These are phyloP conservation scores for Kalanchoe fedtschenkoi DNA, from an alignment of 164 flowering plant species.

Conservation along the genomic window DNA sequence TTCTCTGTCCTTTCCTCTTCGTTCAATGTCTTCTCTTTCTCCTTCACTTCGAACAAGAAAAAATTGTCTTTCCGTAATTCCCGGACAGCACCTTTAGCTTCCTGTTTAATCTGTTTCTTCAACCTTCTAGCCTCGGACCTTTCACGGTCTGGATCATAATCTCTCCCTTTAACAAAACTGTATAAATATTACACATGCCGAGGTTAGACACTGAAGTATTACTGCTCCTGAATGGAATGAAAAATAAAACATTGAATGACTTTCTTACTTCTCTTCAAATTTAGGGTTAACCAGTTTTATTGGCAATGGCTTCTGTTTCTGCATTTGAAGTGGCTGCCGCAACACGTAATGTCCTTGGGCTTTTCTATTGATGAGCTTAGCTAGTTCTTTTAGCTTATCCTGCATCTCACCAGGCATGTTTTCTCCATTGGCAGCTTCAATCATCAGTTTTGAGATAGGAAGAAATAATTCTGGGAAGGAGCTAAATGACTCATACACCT, in stretches of 20 bases:
- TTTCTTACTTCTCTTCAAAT: constrained; percentile 76
- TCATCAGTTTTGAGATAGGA: constrained; percentile 45
- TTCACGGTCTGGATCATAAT: constrained; percentile 92
- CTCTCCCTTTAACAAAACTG: constrained; percentile 98
- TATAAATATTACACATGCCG: constrained; percentile 10
- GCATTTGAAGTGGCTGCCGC: constrained; percentile 80
- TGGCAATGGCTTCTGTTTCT: constrained; percentile 68
- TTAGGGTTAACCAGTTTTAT: constrained; percentile 62
- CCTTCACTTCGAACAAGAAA: constrained; percentile 59
- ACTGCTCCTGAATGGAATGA: background rate
- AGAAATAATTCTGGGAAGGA: constrained; percentile 82
- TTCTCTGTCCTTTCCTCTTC: constrained; percentile 70
- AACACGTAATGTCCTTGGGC: constrained; percentile 33
- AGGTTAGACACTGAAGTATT: background rate
- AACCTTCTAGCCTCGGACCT: constrained; percentile 65
- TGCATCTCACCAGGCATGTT: constrained; percentile 36
- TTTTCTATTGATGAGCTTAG: constrained; percentile 38
- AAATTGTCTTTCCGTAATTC: constrained; percentile 81
- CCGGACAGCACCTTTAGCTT: constrained; percentile 76
- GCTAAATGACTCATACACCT: constrained; percentile 35
- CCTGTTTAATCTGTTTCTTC: constrained; percentile 47
- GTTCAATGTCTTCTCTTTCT: constrained; percentile 28
- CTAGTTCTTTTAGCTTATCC: constrained; percentile 33
- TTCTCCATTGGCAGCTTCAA: constrained; percentile 35
- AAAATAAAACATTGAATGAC: background rate